Conservation (phyloP, 768 basidiomycete species). For the Auricularia heimuer region DNA sequence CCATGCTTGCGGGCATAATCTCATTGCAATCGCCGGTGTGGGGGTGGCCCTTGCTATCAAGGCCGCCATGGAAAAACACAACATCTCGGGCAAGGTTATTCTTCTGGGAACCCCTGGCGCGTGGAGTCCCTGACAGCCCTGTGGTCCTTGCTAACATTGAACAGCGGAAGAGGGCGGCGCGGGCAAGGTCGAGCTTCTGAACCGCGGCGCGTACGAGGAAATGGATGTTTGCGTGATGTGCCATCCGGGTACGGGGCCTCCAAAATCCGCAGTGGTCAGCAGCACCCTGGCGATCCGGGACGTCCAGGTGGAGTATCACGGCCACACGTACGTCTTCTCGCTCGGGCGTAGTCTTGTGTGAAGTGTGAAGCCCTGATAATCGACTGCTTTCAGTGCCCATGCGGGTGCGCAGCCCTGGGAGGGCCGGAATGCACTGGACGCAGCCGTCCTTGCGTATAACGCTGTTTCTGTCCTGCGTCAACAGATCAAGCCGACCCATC, state of each 20-base stretch:
- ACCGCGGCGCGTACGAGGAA: slow-evolving; percentile 65
- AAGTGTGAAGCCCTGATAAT: slow-evolving; percentile 21
- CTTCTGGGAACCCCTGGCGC: slow-evolving; percentile 23
- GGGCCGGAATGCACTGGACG: slow-evolving; percentile 79
- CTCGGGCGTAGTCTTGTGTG: not conserved
- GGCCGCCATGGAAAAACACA: slow-evolving; percentile 16
- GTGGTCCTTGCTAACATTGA: slow-evolving; percentile 49
- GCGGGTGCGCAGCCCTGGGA: slow-evolving; percentile 82
- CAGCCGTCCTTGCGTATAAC: slow-evolving; percentile 77
- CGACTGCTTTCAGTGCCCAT: slow-evolving; percentile 47
- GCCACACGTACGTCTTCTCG: slow-evolving; percentile 46
- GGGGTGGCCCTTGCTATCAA: slow-evolving; percentile 18
- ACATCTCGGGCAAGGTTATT: slow-evolving; percentile 17
- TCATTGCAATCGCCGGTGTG: slow-evolving; percentile 21
- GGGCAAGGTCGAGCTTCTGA: slow-evolving; percentile 66
- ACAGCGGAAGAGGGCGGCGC: slow-evolving; percentile 74
- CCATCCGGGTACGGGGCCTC: slow-evolving; percentile 54
- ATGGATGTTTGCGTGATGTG: slow-evolving; percentile 80
- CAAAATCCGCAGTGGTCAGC: slow-evolving; percentile 40
- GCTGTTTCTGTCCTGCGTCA: slow-evolving; percentile 73
- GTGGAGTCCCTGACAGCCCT: not conserved
- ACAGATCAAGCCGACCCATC: slow-evolving; percentile 74
- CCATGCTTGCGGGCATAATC: slow-evolving; percentile 15
- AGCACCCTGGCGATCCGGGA: slow-evolving; percentile 54
- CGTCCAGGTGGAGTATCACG: slow-evolving; percentile 62